phyloP scores from a whole-genome alignment of 202 grass and related monocot species.

The Zizania palustris region DNA sequence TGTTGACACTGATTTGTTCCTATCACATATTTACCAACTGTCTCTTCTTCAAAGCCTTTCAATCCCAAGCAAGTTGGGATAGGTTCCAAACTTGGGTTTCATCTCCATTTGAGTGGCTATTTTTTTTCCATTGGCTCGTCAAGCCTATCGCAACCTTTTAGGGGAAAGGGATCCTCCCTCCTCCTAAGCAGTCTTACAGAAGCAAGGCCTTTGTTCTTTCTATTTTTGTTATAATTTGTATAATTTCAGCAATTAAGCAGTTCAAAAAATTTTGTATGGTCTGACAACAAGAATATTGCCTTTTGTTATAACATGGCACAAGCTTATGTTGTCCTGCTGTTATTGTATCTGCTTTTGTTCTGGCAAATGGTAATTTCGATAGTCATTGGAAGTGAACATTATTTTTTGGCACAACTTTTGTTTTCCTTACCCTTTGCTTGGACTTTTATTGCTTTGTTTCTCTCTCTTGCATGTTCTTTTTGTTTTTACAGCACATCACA shows the following conservation, averaged over 20 bases:
- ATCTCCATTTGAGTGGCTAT: too few species aligned
- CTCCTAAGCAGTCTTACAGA: not conserved
- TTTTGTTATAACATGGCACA: not conserved
- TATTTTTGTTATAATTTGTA: not conserved
- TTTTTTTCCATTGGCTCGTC: too few species aligned
- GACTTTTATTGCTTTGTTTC: not conserved
- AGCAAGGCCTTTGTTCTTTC: not conserved
- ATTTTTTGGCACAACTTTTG: not conserved
- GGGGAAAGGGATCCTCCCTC: too few species aligned
- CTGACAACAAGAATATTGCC: not conserved
- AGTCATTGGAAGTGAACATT: not conserved
- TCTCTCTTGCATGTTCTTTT: not conserved
- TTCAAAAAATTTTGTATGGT: constrained; percentile 3
- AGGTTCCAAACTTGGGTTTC: too few species aligned
- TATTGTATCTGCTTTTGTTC: constrained; percentile 17
- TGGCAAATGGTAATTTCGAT: not conserved
- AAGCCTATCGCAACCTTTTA: too few species aligned
- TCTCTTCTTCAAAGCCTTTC: too few species aligned
- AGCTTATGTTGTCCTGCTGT: not conserved
- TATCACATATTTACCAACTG: not conserved
- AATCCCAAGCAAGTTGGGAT: too few species aligned
- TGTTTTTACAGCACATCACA: not conserved
- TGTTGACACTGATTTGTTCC: not conserved
- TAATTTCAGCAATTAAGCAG: not conserved
- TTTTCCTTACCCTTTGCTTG: not conserved